These are phyloP conservation scores for Smallanthus sonchifolius DNA, from an alignment of 129 eudicot genomes.

Conservation along the genomic window DNA sequence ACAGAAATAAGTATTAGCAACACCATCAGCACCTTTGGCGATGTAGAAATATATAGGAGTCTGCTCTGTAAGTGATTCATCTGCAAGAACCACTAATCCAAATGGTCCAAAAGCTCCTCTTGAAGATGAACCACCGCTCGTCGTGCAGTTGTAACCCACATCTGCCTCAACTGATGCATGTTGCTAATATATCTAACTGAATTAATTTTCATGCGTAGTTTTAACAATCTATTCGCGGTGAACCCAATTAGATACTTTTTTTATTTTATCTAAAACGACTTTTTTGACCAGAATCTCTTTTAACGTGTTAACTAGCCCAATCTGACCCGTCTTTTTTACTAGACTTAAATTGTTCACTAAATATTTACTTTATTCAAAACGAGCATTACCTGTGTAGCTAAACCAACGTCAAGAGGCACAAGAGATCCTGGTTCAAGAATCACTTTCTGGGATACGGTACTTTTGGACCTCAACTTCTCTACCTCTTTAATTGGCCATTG, in stretches of 20 bases:
- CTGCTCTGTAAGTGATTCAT: constrained; percentile 50
- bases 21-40: constrained; percentile 59
- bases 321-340: too few species aligned
- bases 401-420: constrained; percentile 51
- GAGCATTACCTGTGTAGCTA: constrained; percentile 61
- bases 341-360: not conserved
- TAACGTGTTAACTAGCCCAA: too few species aligned
- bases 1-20: constrained; percentile 55
- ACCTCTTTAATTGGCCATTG: constrained; percentile 94
- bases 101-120: constrained; percentile 83
- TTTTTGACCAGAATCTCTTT: too few species aligned
- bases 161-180: constrained; percentile 43
- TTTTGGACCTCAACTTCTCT: constrained; percentile 48
- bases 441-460: constrained; percentile 25
- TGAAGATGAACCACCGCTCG: constrained; percentile 55
- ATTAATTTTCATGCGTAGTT: not conserved
- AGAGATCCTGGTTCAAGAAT: constrained; percentile 70
- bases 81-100: constrained; percentile 78
- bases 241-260: too few species aligned
- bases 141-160: constrained; percentile 63
- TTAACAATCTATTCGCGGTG: not conserved
- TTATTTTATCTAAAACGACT: too few species aligned
- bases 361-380: not conserved
- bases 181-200: constrained; percentile 77
- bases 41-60: constrained; percentile 83